Evolutionary conservation across 768 basidiomycete genomes (phyloP).

Genomic region (Psilocybe sp.): DNA sequence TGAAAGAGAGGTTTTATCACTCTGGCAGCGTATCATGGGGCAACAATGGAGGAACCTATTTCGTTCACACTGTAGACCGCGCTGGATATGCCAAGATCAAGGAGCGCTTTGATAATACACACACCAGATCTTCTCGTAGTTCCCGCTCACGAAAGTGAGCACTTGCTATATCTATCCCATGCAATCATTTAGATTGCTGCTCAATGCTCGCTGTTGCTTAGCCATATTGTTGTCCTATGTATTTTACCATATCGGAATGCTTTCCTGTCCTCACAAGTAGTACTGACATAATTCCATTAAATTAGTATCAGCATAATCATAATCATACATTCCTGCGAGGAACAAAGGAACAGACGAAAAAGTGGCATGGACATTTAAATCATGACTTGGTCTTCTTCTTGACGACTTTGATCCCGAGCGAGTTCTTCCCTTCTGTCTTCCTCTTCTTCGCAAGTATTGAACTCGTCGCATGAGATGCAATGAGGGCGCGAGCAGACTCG

Average conservation of each 20-base stretch:
- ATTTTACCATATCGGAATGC: too few species aligned
- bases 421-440: conserved; percentile 58
- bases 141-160: conserved; percentile 28
- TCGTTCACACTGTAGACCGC: conserved; percentile 75
- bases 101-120: conserved; percentile 52
- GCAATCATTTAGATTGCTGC: too few species aligned
- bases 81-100: conserved; percentile 62
- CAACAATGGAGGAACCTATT: conserved; percentile 66
- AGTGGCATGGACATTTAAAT: too few species aligned
- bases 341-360: too few species aligned
- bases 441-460: conserved; percentile 52
- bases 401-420: conserved; percentile 73
- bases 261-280: too few species aligned
- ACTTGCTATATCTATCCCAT: not conserved
- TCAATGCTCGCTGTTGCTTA: too few species aligned
- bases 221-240: too few species aligned
- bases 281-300: too few species aligned
- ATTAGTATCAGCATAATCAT: too few species aligned
- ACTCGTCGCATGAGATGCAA: conserved; percentile 44
- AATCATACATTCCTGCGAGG: too few species aligned
- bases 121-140: conserved; percentile 25
- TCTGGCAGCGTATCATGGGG: conserved; percentile 85
- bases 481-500: conserved; percentile 58
- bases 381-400: conserved; percentile 35
- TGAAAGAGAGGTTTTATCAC: conserved; percentile 62